These are phyloP conservation scores for Fusarium cyanostomum DNA, from an alignment of 2,329 filamentous ascomycete species.

Conservation along the genomic window DNA sequence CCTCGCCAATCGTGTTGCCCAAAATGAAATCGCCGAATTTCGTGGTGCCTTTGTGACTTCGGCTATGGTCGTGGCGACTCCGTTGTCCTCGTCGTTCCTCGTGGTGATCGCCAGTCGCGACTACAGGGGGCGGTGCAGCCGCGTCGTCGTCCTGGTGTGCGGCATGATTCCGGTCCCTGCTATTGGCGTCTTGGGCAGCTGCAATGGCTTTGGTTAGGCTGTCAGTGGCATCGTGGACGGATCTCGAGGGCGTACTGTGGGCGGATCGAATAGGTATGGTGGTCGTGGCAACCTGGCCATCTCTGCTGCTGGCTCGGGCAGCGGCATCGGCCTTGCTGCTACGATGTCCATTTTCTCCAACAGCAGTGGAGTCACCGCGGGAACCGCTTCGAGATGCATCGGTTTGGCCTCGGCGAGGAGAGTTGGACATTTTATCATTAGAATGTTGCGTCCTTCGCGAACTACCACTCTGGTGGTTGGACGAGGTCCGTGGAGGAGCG, in stretches of 20 bases:
- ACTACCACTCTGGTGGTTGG: slow-evolving; percentile 61
- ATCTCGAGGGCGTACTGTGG: slow-evolving; percentile 57
- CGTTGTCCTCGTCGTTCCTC: slow-evolving; percentile 61
- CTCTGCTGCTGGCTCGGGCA: slow-evolving; percentile 53
- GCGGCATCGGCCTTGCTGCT: slow-evolving; percentile 51
- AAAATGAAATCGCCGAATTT: slow-evolving; percentile 97
- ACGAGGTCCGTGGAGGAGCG: slow-evolving; percentile 84
- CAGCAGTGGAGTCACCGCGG: slow-evolving; percentile 45
- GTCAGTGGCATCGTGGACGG: slow-evolving; percentile 80
- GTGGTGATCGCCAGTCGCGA: slow-evolving; percentile 54
- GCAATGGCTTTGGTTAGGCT: slow-evolving; percentile 78
- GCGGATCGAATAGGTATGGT: slow-evolving; percentile 58
- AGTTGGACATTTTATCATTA: slow-evolving; percentile 56
- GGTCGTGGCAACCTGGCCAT: slow-evolving; percentile 50
- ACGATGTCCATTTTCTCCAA: slow-evolving; percentile 44
- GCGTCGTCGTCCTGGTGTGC: slow-evolving; percentile 50
- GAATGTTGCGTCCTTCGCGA: slow-evolving; percentile 57
- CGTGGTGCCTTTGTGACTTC: slow-evolving; percentile 70
- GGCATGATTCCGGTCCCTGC: slow-evolving; percentile 42
- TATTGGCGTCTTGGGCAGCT: slow-evolving; percentile 46
- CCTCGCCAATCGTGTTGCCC: slow-evolving; percentile 95
- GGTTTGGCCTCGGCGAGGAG: slow-evolving; percentile 52
- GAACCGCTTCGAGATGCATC: slow-evolving; percentile 51
- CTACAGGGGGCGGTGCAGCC: slow-evolving; percentile 56
- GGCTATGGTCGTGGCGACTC: slow-evolving; percentile 67